A percentile compares a stretch with the other conserved stretches of the same genome.
These are phyloP conservation scores for Radiomyces spectabilis DNA, from an alignment of 192 early-diverging fungal genomes.

Conservation along the genomic window DNA sequence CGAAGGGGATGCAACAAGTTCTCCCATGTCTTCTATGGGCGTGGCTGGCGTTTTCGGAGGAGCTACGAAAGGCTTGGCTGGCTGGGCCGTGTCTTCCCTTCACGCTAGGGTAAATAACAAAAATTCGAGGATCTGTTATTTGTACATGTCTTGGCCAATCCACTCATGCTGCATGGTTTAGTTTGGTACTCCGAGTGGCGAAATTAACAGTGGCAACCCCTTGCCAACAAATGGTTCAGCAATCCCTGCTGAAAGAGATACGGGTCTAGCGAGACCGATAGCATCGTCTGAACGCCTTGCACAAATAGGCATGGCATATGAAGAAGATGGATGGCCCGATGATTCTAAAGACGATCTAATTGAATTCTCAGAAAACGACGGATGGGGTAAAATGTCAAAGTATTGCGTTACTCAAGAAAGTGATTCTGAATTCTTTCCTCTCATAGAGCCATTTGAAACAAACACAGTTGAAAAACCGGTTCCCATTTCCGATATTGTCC, in stretches of 20 bases:
- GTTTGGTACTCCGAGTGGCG: constrained; percentile 25
- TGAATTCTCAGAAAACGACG: constrained; percentile 32
- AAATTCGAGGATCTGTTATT: constrained; percentile 8
- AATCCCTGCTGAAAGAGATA: background rate
- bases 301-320: constrained; percentile 13
- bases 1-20: too few species aligned
- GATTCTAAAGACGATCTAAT: constrained; percentile 17
- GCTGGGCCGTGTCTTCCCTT: constrained; percentile 84
- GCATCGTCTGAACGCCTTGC: constrained; percentile 27
- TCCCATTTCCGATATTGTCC: too few species aligned
- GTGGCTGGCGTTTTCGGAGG: constrained; percentile 36
- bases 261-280: too few species aligned
- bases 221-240: too few species aligned
- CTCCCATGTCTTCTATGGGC: too few species aligned
- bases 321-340: constrained; percentile 8
- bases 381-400: constrained; percentile 21
- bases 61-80: constrained; percentile 68
- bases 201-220: too few species aligned
- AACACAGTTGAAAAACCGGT: too few species aligned
- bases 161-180: constrained; percentile 8
- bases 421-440: too few species aligned
- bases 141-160: constrained; percentile 11
- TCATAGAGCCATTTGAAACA: constrained; percentile 9
- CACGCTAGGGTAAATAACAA: constrained; percentile 41
- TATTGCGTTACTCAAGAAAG: constrained; percentile 3